Conservation (phyloP, 2,329 filamentous ascomycete species). For the Colletotrichum cuscutae region DNA sequence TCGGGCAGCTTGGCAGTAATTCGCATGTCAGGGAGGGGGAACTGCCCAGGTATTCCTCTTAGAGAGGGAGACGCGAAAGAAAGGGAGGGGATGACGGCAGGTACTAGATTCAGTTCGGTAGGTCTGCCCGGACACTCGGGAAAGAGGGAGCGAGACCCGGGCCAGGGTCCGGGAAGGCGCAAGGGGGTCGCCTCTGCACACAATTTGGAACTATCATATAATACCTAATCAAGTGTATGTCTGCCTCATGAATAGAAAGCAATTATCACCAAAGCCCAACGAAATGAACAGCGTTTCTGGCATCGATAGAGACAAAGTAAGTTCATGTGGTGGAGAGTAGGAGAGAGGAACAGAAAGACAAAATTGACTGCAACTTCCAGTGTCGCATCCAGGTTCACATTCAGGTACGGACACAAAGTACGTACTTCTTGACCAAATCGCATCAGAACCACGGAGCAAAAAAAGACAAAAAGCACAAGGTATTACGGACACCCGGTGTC, state of each 20-base stretch:
- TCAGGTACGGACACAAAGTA: background rate
- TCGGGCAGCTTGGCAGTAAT: constrained; percentile 7
- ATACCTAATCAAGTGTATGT: too few relatives aligned
- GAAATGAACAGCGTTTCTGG: background rate
- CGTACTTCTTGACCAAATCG: background rate
- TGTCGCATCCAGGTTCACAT: background rate
- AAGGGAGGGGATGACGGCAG: constrained; percentile 20
- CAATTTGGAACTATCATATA: too few relatives aligned
- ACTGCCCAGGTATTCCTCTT: background rate
- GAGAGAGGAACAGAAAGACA: background rate
- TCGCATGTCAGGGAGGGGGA: constrained; percentile 1
- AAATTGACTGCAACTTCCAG: background rate
- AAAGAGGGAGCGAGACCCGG: constrained; percentile 18
- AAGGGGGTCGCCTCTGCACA: background rate
- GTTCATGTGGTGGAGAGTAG: background rate
- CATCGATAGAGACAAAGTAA: background rate
- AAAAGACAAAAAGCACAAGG: background rate
- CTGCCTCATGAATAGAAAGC: background rate
- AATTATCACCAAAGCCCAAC: background rate
- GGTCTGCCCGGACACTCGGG: constrained; percentile 21
- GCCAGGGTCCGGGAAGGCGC: background rate
- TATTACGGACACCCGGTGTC: too few relatives aligned
- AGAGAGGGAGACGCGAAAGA: background rate
- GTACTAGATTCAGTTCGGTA: constrained; percentile 14
- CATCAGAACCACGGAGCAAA: background rate